Percentiles rank a stretch among this genome's conserved stretches.
phyloP scores from a whole-genome alignment of 169 alveolate species.

The Cryptosporidium ubiquitum region DNA sequence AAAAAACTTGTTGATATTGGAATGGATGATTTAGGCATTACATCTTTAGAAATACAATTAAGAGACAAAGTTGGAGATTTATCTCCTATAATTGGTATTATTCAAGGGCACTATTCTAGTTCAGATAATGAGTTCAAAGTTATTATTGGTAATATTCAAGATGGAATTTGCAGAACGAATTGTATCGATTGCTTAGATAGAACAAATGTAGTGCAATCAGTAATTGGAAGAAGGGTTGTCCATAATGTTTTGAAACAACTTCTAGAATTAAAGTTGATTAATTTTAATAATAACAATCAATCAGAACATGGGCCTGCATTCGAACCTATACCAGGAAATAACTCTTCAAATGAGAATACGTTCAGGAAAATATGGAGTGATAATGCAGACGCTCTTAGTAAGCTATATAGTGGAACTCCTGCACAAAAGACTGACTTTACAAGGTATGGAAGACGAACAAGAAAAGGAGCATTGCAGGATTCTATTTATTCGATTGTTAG shows the following conservation, averaged over 20 bases:
- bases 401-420: conserved; percentile 91
- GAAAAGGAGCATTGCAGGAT: conserved; percentile 86
- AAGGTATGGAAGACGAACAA: conserved; percentile 89
- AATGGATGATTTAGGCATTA: conserved; percentile 38
- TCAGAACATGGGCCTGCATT: conserved; percentile 78
- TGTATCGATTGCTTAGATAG: conserved; percentile 98
- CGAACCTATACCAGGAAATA: conserved; percentile 80
- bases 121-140: conserved; percentile 55
- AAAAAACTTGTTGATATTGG: conserved; percentile 49
- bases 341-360: conserved; percentile 79
- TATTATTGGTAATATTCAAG: conserved; percentile 80
- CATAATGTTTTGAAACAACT: conserved; percentile 75
- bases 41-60: conserved; percentile 38
- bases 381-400: conserved; percentile 89
- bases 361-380: conserved; percentile 91
- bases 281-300: background rate
- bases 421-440: conserved; percentile 93
- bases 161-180: conserved; percentile 94
- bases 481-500: conserved; percentile 79
- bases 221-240: conserved; percentile 83
- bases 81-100: conserved; percentile 48
- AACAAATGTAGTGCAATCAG: conserved; percentile 93
- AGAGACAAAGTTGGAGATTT: background rate
- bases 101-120: conserved; percentile 34
- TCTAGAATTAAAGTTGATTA: conserved; percentile 68